phyloP scores from a whole-genome alignment of 148 eudicot genomes.

The Camellia japonica region DNA sequence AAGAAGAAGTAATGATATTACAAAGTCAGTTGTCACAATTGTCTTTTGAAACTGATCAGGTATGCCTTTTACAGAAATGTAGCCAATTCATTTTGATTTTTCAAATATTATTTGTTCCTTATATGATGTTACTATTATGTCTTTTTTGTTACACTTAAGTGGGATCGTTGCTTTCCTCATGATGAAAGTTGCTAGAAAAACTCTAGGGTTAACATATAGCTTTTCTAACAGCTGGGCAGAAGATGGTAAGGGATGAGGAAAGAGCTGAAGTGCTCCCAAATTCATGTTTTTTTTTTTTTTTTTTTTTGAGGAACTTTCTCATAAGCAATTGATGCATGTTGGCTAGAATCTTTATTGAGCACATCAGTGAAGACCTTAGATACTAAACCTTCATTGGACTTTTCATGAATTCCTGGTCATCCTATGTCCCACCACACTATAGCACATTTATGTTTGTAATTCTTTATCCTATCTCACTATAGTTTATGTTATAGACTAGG shows the following conservation, averaged over 20 bases:
- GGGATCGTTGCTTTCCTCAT: neutral
- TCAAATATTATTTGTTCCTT: neutral
- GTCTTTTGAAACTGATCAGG: constrained; percentile 75
- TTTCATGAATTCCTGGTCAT: constrained; percentile 1
- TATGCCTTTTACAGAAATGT: constrained; percentile 21
- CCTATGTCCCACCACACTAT: neutral
- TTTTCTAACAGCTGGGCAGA: neutral
- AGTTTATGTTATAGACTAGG: constrained; percentile 40
- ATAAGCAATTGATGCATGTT: neutral
- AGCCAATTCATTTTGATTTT: neutral
- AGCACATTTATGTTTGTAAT: neutral
- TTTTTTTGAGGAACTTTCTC: neutral
- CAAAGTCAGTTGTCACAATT: constrained; percentile 71
- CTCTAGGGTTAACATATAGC: neutral
- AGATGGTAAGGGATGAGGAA: constrained; percentile 3
- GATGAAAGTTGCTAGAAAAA: neutral
- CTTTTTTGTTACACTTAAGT: neutral
- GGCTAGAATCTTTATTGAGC: neutral
- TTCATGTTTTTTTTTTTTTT: neutral
- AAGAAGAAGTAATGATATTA: constrained; percentile 69
- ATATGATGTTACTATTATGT: neutral
- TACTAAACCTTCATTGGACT: neutral
- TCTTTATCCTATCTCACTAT: constrained; percentile 9
- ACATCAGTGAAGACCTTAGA: neutral
- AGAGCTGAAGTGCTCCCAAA: constrained; percentile 1